Base-by-base conservation (phyloP, 139 green algal species). In the Volvox reticuliferus region DNA sequence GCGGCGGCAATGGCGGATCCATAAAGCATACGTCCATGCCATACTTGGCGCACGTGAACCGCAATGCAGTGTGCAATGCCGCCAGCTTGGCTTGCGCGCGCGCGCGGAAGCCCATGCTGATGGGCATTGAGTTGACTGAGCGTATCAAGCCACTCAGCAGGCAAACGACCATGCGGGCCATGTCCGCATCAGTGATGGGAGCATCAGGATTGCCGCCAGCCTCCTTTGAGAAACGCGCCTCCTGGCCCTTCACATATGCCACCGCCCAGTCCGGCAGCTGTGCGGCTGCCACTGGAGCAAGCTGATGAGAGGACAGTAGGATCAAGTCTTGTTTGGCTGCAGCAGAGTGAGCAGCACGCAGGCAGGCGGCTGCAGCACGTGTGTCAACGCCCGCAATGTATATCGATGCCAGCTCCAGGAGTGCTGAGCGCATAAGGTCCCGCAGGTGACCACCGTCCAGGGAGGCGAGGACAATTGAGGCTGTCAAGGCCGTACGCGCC, bases 231-330 rank as follows among this genome's bases (percentile, higher is more conserved):
- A 92, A 93, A 2, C 44, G 76, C 36, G 79, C 82, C 83, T 95
- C 93, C 88, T 95, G 93, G 5, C 90, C 93, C 37, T n/a, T 50
- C 1, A 92, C 90, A 35, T 90, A 92, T 78, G 86, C 62, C 24
- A 89, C 33, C 30, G 88, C 93, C 93, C 93, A 95, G 13, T 93
- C 93, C 1, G 93, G 93, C 61, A 95, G 61, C 68, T 90, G 67
- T 28, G 50, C 37, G 2, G 88, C 50, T 17, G 82, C 63, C 26
- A 95, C 90, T 2, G 93, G 93, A 22, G 62, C 32, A 13, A 95
- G 93, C 36, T 50, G 76, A 88, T 95, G 93, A n/a, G 33, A 91
- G 28, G 93, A 83, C 17, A 91, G 78, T 28, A 76, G 81, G 22
- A 95, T 77, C 35, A 79, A 50, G 68, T 92, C 92, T 33, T 69